A percentile compares a stretch with the other conserved stretches of the same genome.
Evolutionary conservation across 1,284 basidiomycete species (phyloP).

Genomic region (Cryptococcus depauperatus): DNA sequence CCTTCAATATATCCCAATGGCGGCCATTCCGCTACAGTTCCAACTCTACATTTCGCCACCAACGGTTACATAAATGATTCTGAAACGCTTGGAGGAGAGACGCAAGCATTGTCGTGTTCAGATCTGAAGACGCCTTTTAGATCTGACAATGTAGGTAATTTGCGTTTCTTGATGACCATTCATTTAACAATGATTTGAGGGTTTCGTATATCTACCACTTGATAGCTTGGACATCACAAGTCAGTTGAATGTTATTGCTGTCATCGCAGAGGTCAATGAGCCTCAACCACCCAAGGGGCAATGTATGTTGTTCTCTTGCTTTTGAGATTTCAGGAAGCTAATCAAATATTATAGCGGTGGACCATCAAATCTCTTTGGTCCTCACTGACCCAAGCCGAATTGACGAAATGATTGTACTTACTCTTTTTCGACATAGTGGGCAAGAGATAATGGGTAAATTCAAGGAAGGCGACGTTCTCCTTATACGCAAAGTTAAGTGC

Average conservation of each 20-base stretch:
- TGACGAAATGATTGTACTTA: slow-evolving; percentile 25
- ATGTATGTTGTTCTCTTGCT: neutral
- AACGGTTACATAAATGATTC: no score
- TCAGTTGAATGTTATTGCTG: neutral
- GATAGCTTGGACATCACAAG: neutral
- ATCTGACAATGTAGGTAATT: neutral
- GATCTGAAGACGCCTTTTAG: neutral
- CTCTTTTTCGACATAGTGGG: slow-evolving; percentile 19
- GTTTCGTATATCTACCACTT: neutral
- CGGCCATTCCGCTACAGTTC: no score
- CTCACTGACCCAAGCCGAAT: slow-evolving; percentile 24
- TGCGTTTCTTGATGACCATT: neutral
- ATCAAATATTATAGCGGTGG: slow-evolving; percentile 6
- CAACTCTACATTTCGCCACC: no score
- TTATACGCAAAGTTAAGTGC: slow-evolving; percentile 19
- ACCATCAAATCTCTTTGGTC: slow-evolving; percentile 17
- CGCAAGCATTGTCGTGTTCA: no score
- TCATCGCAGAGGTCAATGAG: slow-evolving; percentile 8
- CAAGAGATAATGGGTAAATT: slow-evolving; percentile 12
- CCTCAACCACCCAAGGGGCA: neutral
- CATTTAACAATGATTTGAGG: neutral
- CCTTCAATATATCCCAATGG: no score
- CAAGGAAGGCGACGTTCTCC: slow-evolving; percentile 13
- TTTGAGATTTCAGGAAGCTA: neutral
- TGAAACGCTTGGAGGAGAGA: no score